These are phyloP conservation scores for Moricandia moricandioides DNA, from an alignment of 345 rosid species.

Conservation along the genomic window DNA sequence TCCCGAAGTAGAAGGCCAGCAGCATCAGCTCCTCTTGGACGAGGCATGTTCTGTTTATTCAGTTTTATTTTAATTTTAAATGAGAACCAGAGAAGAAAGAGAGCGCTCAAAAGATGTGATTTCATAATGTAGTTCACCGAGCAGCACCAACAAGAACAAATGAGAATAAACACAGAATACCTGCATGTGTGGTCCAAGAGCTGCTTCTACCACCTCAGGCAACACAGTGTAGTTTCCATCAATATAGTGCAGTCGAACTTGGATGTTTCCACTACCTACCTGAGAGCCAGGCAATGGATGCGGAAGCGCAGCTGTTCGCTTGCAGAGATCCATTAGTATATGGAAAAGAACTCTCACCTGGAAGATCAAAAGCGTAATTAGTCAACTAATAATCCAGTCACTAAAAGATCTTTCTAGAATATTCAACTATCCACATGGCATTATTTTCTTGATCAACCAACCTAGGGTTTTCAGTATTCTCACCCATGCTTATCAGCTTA, in stretches of 20 bases:
- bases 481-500: constrained; percentile 13
- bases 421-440: constrained; percentile 12
- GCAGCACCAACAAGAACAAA: constrained; percentile 10
- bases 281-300: constrained; percentile 94
- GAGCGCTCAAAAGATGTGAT: neutral
- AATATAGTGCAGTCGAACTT: constrained; percentile 94
- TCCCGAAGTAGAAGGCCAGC: constrained; percentile 95
- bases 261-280: constrained; percentile 86
- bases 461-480: constrained; percentile 11
- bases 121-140: neutral
- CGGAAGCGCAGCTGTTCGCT: constrained; percentile 66
- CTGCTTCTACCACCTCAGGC: constrained; percentile 99
- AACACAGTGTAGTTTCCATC: constrained; percentile 95
- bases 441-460: neutral
- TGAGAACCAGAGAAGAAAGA: constrained; percentile 17
- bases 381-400: constrained; percentile 1
- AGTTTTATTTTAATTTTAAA: constrained; percentile 2
- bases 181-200: constrained; percentile 99
- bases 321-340: constrained; percentile 96
- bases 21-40: constrained; percentile 99
- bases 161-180: constrained; percentile 39
- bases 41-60: constrained; percentile 84
- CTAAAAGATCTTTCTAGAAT: neutral
- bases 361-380: constrained; percentile 17
- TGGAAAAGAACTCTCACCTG: constrained; percentile 97